A percentile compares a stretch with the other conserved stretches of the same genome.
These are phyloP conservation scores for Tricholoma hemisulphureum DNA, from an alignment of 768 basidiomycete species.

Conservation along the genomic window DNA sequence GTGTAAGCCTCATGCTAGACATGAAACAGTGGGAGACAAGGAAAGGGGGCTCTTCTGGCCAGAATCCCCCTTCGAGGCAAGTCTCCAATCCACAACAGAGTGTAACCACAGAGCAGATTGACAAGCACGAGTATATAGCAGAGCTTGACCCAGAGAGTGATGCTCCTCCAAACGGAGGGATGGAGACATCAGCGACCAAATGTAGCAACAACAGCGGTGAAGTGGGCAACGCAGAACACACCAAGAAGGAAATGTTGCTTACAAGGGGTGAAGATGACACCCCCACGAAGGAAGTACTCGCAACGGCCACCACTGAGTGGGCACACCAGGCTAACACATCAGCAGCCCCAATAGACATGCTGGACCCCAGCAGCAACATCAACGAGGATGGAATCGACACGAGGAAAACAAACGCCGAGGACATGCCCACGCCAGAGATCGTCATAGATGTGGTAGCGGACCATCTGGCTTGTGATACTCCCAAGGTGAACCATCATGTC, in stretches of 20 bases:
- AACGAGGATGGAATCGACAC: neutral
- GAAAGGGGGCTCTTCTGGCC: neutral
- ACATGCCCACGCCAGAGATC: neutral
- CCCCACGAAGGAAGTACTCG: neutral
- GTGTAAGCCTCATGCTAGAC: too few species aligned
- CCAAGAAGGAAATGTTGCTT: too few species aligned
- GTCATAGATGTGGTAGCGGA: neutral
- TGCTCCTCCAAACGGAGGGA: too few species aligned
- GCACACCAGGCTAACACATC: neutral
- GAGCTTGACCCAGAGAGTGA: too few species aligned
- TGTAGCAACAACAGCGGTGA: too few species aligned
- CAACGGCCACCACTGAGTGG: too few species aligned
- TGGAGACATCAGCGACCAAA: too few species aligned
- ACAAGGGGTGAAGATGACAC: neutral
- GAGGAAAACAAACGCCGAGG: neutral
- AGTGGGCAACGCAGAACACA: too few species aligned
- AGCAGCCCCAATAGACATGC: neutral
- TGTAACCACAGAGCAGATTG: conserved; percentile 22
- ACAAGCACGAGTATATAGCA: conserved; percentile 16
- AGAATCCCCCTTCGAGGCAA: neutral
- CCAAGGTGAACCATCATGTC: neutral
- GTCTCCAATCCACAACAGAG: neutral
- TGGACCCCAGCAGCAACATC: too few species aligned
- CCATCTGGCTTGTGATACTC: neutral
- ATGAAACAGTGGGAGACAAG: too few species aligned